These are phyloP conservation scores for Ophiostoma montium DNA, from an alignment of 2,329 filamentous ascomycete genomes.

Conservation along the genomic window DNA sequence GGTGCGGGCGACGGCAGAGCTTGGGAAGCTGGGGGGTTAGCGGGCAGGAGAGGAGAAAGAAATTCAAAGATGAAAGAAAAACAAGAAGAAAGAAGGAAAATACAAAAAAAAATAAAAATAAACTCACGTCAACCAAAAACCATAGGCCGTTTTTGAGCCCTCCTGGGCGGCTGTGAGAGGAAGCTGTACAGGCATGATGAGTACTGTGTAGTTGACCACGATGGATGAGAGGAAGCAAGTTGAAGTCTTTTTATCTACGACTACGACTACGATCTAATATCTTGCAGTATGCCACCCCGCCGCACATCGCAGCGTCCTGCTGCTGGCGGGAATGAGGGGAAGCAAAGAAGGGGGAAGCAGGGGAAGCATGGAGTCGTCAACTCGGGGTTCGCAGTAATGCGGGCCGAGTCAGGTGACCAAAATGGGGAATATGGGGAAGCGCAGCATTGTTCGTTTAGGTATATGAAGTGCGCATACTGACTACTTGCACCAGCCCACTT, in stretches of 20 bases:
- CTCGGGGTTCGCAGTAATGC: conserved; percentile 10
- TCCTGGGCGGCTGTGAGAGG: conserved; percentile 2
- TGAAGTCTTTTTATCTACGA: background rate
- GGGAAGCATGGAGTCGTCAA: background rate
- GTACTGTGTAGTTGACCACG: background rate
- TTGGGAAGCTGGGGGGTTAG: conserved; percentile 7
- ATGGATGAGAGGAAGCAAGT: background rate
- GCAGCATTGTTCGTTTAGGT: background rate
- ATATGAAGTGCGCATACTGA: too few species aligned
- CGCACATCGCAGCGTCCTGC: too few species aligned
- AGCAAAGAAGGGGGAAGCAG: background rate
- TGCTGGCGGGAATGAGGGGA: background rate
- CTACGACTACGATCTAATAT: too few species aligned
- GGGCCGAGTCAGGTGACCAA: conserved; percentile 3
- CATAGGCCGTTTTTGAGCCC: conserved; percentile 9
- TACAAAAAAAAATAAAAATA: background rate
- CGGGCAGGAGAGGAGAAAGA: background rate
- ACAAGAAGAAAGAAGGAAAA: background rate
- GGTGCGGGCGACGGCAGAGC: conserved; percentile 11
- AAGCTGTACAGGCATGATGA: background rate
- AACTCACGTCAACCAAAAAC: conserved; percentile 14
- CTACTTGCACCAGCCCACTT: background rate
- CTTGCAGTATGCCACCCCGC: background rate
- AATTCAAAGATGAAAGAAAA: background rate
- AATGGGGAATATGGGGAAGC: background rate